These are phyloP conservation scores for Saccharomyces kudriavzevii DNA, from an alignment of 805 yeast species.

Conservation along the genomic window DNA sequence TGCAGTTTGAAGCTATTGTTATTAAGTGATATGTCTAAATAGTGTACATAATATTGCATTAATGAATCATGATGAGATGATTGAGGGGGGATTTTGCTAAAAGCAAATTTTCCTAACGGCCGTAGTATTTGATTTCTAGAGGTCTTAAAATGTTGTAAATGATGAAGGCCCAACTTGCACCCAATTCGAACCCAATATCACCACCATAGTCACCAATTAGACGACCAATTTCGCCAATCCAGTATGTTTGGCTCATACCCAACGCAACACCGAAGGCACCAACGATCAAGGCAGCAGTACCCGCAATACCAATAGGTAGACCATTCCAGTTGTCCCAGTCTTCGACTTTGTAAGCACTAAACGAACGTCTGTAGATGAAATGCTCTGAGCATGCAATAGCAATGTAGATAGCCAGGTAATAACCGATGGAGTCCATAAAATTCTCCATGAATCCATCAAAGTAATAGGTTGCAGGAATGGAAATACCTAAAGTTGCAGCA, in stretches of 20 bases:
- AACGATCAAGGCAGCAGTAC: conserved; percentile 65
- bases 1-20: background rate
- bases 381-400: conserved; percentile 71
- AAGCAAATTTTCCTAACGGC: conserved; percentile 25
- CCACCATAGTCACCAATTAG: conserved; percentile 43
- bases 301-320: conserved; percentile 72
- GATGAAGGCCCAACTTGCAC: conserved; percentile 57
- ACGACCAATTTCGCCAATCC: conserved; percentile 56
- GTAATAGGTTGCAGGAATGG: conserved; percentile 78
- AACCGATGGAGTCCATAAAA: conserved; percentile 86
- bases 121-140: conserved; percentile 60
- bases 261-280: conserved; percentile 79
- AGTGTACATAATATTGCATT: background rate
- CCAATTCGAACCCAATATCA: conserved; percentile 81
- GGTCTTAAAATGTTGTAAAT: conserved; percentile 55
- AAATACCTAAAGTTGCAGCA: conserved; percentile 68
- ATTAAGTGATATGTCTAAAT: background rate
- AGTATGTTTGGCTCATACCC: conserved; percentile 87
- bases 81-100: background rate
- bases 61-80: background rate
- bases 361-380: conserved; percentile 55
- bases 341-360: conserved; percentile 51
- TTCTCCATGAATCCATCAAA: conserved; percentile 69
- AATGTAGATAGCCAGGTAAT: conserved; percentile 81
- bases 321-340: conserved; percentile 48